Percentiles rank a stretch among this genome's conserved stretches.
These are phyloP conservation scores for Picea sitchensis DNA, from an alignment of 75 land plant species.

Conservation along the genomic window DNA sequence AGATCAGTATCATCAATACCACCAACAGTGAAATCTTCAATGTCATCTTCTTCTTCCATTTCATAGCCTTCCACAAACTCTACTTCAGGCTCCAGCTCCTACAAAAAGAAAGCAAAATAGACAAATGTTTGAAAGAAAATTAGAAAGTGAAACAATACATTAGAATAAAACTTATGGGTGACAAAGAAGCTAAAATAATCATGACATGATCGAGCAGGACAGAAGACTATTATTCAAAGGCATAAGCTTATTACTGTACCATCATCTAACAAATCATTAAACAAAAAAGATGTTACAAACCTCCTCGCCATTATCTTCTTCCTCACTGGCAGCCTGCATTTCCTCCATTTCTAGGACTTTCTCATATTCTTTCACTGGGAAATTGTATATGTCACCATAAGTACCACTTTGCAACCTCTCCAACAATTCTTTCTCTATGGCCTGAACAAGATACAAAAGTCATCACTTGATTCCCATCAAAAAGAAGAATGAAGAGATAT, in stretches of 20 bases:
- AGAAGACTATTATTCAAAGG: not conserved
- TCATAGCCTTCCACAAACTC: slow-evolving; percentile 91
- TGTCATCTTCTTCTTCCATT: slow-evolving; percentile 79
- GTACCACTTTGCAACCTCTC: slow-evolving; percentile 83
- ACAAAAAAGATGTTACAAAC: not conserved
- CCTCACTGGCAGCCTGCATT: slow-evolving; percentile 37
- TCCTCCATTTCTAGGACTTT: slow-evolving; percentile 68
- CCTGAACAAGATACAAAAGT: slow-evolving; percentile 39
- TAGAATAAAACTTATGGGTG: not conserved
- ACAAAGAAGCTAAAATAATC: not conserved
- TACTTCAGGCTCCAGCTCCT: slow-evolving; percentile 57
- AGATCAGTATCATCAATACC: slow-evolving; percentile 14
- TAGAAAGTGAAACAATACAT: not conserved
- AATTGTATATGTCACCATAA: slow-evolving; percentile 89
- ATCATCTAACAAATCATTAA: not conserved
- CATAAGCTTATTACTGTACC: slow-evolving; percentile 1
- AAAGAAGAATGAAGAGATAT: not conserved
- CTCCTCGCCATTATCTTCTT: slow-evolving; percentile 61
- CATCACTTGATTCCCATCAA: not conserved
- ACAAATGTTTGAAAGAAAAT: not conserved
- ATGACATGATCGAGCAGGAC: not conserved
- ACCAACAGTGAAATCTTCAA: slow-evolving; percentile 72
- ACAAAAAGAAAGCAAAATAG: not conserved
- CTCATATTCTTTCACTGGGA: slow-evolving; percentile 53
- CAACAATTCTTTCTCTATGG: slow-evolving; percentile 83